phyloP scores from a whole-genome alignment of 257 asterid species.

The Cruciata laevipes region DNA sequence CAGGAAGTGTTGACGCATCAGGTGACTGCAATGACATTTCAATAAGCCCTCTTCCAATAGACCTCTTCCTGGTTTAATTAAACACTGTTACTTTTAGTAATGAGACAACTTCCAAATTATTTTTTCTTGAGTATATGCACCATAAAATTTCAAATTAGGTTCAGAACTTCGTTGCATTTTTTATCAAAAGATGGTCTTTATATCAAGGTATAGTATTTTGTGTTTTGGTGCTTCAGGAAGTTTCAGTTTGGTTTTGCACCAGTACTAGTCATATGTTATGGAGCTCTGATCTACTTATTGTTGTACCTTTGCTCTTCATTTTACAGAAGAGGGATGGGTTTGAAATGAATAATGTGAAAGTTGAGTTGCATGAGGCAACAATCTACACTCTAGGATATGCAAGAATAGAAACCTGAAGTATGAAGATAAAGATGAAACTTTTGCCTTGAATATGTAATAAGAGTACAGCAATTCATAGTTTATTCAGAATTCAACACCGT shows the following conservation, averaged over 20 bases:
- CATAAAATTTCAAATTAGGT: too few species aligned
- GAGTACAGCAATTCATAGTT: too few species aligned
- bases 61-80: not conserved
- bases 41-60: too few species aligned
- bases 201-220: not conserved
- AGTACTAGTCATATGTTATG: not conserved
- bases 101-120: not conserved
- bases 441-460: too few species aligned
- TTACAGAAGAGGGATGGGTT: constrained; percentile 27
- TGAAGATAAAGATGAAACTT: constrained; percentile 15
- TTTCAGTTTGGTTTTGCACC: not conserved
- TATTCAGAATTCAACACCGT: too few species aligned
- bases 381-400: not conserved
- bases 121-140: not conserved
- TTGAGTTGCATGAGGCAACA: constrained; percentile 14
- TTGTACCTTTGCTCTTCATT: constrained; percentile 1
- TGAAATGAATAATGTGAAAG: constrained; percentile 16
- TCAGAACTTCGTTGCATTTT: not conserved
- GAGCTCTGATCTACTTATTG: not conserved
- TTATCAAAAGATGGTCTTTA: not conserved
- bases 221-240: not conserved
- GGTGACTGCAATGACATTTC: not conserved
- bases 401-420: not conserved
- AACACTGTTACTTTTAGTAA: not conserved
- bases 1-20: not conserved